Conservation (phyloP, 2,329 filamentous ascomycete species). For the Coniochaeta sp. region DNA sequence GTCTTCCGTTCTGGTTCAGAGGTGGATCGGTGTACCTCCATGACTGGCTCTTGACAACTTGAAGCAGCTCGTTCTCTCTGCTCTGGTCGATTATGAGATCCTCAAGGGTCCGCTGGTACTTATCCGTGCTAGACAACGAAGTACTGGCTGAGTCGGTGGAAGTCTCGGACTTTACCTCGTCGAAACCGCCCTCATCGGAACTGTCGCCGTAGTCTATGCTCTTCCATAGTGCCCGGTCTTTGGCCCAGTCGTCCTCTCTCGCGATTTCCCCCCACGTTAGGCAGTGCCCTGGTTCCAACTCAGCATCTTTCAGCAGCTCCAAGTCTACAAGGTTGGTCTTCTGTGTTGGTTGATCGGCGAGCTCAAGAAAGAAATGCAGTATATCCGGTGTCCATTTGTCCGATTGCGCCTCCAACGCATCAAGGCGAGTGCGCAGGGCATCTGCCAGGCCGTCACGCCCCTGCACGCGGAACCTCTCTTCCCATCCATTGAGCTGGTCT, state of each 20-base stretch:
- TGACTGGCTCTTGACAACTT: conserved; percentile 33
- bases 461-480: conserved; percentile 79
- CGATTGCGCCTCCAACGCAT: conserved; percentile 18
- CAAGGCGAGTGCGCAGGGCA: conserved; percentile 41
- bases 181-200: conserved; percentile 50
- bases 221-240: conserved; percentile 62
- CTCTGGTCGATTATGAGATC: conserved; percentile 14
- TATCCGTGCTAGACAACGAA: conserved; percentile 22
- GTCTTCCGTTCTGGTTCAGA: conserved; percentile 21
- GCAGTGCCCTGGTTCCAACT: conserved; percentile 33
- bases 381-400: conserved; percentile 72
- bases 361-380: conserved; percentile 67
- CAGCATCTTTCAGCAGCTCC: conserved; percentile 40
- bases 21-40: conserved; percentile 29
- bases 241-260: conserved; percentile 64
- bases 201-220: conserved; percentile 61
- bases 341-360: conserved; percentile 72
- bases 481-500: conserved; percentile 59
- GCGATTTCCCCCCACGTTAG: conserved; percentile 77
- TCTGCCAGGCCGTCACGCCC: conserved; percentile 75
- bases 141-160: conserved; percentile 26
- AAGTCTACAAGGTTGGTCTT: conserved; percentile 61
- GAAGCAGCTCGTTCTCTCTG: conserved; percentile 20
- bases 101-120: conserved; percentile 8
- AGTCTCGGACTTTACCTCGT: conserved; percentile 26